Evolutionary conservation across 306 rosid species (phyloP), one percentile per base, ranked within the genome.

Genomic region (Pueraria montana): DNA sequence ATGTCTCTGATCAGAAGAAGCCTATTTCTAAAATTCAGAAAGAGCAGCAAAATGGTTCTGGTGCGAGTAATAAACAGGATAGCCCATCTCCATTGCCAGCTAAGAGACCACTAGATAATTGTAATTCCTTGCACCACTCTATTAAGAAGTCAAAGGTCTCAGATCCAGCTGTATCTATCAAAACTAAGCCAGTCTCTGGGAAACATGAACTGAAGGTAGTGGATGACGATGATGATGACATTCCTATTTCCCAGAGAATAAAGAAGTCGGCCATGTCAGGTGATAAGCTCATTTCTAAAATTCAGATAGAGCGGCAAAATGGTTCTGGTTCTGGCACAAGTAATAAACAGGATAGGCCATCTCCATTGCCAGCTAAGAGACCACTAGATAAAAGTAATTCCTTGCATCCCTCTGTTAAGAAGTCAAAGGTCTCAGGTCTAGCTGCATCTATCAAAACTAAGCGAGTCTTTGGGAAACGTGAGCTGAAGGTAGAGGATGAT

Each of bases 301-400:
- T 82, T 79, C 85, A 79, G 62, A 85, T 78, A 74, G 79, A 52
- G 27, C 36, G 16, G 20, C 80, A 62, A 79, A 81, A 82, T 84
- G 86, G 90, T 75, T n/a, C n/a, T n/a, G n/a, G n/a, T n/a, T 82
- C 87, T 18, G 61, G 87, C 21, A 10, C 50, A 5, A 48, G 72
- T 17, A 70, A 16, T 85, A 82, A 85, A 56, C 87, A 56, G 58
- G 87, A 79, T 18, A 85, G 38, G 38, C 43, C 38, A 30, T 58
- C 84, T 62, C 18, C 78, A 55, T 43, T 79, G n/a, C 83, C 85
- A 45, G 72, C 26, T 69, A 87, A 87, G 85, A 82, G 90, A 72
- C 88, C 84, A 16, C 53, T 82, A 27, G 87, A 82, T 69, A 78
- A 82, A 26, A 82, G 53, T 65, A 68, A 83, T 64, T 76, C 81